Conservation (phyloP, 306 rosid species). For the Hippophae tibetana region DNA sequence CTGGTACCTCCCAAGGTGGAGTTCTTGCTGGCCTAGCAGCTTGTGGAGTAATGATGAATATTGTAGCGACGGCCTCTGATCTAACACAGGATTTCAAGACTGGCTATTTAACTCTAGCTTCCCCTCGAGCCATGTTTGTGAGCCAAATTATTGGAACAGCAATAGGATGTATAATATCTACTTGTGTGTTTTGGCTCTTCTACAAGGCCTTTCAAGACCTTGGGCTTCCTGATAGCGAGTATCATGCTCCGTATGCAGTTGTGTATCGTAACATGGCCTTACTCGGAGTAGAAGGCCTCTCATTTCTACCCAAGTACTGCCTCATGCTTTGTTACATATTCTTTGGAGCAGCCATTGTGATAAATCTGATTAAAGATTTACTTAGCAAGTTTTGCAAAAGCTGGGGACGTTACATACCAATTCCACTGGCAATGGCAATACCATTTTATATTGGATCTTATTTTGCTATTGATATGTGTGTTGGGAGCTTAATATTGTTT, state of each 20-base stretch:
- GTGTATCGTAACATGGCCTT: constrained; percentile 39
- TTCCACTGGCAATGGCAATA: constrained; percentile 96
- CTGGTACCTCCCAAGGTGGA: constrained; percentile 33
- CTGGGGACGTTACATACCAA: constrained; percentile 31
- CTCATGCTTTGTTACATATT: constrained; percentile 28
- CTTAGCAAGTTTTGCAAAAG: constrained; percentile 22
- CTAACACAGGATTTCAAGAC: constrained; percentile 44
- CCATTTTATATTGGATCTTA: constrained; percentile 89
- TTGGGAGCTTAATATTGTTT: constrained; percentile 68
- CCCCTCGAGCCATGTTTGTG: constrained; percentile 42
- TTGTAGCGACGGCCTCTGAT: constrained; percentile 42
- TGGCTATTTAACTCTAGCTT: constrained; percentile 39
- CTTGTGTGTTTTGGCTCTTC: constrained; percentile 44
- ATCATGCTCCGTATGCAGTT: constrained; percentile 33
- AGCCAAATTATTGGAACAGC: constrained; percentile 46
- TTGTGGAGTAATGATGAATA: constrained; percentile 49
- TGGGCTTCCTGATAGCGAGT: constrained; percentile 16
- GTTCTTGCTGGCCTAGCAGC: constrained; percentile 42
- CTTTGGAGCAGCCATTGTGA: constrained; percentile 26
- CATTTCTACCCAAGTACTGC: constrained; percentile 29
- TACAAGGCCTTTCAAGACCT: constrained; percentile 33
- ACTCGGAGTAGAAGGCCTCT: constrained; percentile 30
- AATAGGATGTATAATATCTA: constrained; percentile 39
- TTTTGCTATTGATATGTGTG: constrained; percentile 81
- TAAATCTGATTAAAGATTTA: constrained; percentile 28